Evolutionary conservation across 1,139 yeast species (phyloP).

Genomic region (Suhomyces kunorum): DNA sequence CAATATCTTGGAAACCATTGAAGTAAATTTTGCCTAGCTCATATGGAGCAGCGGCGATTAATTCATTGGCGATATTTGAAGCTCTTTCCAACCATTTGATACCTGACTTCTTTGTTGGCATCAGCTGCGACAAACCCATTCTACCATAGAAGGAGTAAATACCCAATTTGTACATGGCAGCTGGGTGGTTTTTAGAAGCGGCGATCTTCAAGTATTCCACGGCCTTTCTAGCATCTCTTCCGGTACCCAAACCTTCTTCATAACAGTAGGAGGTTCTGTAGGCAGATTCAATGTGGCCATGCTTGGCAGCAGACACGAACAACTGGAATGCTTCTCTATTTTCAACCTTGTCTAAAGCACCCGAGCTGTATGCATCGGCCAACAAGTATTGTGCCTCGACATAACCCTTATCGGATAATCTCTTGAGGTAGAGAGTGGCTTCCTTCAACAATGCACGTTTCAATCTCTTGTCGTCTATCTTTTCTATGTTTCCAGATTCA

Average conservation of each 20-base stretch:
- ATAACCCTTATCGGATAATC: conserved; percentile 77
- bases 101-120: conserved; percentile 78
- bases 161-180: conserved; percentile 93
- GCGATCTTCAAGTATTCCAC: conserved; percentile 83
- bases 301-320: conserved; percentile 89
- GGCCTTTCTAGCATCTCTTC: conserved; percentile 85
- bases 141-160: conserved; percentile 79
- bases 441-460: conserved; percentile 66
- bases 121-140: conserved; percentile 75
- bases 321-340: conserved; percentile 71
- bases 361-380: conserved; percentile 86
- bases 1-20: conserved; percentile 81
- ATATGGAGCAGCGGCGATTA: conserved; percentile 89
- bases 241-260: conserved; percentile 92
- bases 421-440: conserved; percentile 68
- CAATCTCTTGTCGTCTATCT: conserved; percentile 33
- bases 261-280: conserved; percentile 89
- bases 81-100: conserved; percentile 93
- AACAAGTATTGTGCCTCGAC: conserved; percentile 88
- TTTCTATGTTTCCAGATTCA: conserved; percentile 17
- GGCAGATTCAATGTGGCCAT: conserved; percentile 88
- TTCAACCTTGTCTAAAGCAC: conserved; percentile 84
- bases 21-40: conserved; percentile 87
- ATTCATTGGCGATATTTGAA: conserved; percentile 76
- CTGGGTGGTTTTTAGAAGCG: conserved; percentile 88